These are phyloP conservation scores for Vitis amurensis DNA, from an alignment of 164 flowering plant species.

Conservation along the genomic window DNA sequence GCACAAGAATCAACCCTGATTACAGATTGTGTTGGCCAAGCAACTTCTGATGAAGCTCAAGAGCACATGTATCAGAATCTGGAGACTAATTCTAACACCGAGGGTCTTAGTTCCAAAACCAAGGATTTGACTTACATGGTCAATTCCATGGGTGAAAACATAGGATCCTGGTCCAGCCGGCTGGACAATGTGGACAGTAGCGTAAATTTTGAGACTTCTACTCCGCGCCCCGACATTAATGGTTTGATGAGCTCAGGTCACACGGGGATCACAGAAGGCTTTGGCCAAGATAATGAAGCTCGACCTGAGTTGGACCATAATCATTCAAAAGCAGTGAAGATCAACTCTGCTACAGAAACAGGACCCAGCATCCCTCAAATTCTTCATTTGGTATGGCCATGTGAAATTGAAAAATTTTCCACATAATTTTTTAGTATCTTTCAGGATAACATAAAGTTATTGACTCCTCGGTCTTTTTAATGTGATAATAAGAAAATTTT, in stretches of 20 bases:
- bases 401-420: not conserved
- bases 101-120: slow-evolving; percentile 36
- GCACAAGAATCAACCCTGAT: slow-evolving; percentile 57
- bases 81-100: slow-evolving; percentile 44
- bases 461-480: not conserved
- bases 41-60: slow-evolving; percentile 51
- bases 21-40: slow-evolving; percentile 40
- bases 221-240: slow-evolving; percentile 50
- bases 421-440: not conserved
- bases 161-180: slow-evolving; percentile 32
- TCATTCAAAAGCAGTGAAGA: slow-evolving; percentile 33
- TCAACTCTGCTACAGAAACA: slow-evolving; percentile 44
- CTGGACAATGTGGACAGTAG: slow-evolving; percentile 42
- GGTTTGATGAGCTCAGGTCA: slow-evolving; percentile 49
- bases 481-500: not conserved
- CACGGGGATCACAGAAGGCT: slow-evolving; percentile 23
- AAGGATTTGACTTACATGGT: slow-evolving; percentile 42
- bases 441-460: not conserved
- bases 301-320: slow-evolving; percentile 30
- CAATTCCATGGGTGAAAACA: slow-evolving; percentile 29
- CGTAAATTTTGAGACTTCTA: slow-evolving; percentile 37
- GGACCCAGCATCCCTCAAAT: slow-evolving; percentile 92
- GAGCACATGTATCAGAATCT: slow-evolving; percentile 41
- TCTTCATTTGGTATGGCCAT: slow-evolving; percentile 69
- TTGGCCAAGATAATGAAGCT: slow-evolving; percentile 32